phyloP scores from a whole-genome alignment of 78 protist genomes.

The Emiliania huxleyi region DNA sequence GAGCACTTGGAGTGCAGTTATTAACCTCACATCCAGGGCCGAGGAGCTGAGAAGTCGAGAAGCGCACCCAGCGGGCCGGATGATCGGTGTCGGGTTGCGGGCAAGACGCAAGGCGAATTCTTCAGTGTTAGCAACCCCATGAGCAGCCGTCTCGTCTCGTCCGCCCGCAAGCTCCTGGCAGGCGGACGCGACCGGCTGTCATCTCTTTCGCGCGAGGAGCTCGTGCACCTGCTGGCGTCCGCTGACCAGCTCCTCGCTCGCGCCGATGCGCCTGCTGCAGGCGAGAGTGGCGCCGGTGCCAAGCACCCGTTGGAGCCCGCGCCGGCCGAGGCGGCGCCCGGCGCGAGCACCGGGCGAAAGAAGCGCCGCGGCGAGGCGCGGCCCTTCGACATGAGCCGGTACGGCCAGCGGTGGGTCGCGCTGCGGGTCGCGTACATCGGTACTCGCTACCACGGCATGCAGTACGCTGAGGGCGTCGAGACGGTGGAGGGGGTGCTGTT shows the following conservation, averaged over 20 bases:
- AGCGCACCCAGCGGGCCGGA: too few species aligned
- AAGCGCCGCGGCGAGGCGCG: background rate
- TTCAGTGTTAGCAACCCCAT: too few species aligned
- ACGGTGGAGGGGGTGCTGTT: constrained; percentile 51
- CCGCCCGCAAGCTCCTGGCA: too few species aligned
- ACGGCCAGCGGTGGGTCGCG: constrained; percentile 26
- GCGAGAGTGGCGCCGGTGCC: background rate
- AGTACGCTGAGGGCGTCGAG: background rate
- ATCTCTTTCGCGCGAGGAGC: background rate
- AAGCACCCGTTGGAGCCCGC: background rate
- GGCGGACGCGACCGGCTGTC: too few species aligned
- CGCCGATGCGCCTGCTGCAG: background rate
- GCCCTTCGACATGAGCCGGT: constrained; percentile 20
- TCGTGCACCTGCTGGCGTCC: background rate
- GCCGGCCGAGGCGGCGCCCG: background rate
- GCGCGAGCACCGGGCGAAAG: background rate
- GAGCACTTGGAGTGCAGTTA: too few species aligned
- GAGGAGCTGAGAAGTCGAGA: too few species aligned
- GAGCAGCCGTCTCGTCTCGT: too few species aligned
- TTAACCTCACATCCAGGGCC: too few species aligned
- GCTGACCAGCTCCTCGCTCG: background rate
- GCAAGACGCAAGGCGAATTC: too few species aligned
- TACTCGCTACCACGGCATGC: constrained; percentile 19
- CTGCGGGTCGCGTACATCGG: constrained; percentile 4
- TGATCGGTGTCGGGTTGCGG: too few species aligned